phyloP scores from a whole-genome alignment of 1,139 yeast genomes.

The Candida dubliniensis region DNA sequence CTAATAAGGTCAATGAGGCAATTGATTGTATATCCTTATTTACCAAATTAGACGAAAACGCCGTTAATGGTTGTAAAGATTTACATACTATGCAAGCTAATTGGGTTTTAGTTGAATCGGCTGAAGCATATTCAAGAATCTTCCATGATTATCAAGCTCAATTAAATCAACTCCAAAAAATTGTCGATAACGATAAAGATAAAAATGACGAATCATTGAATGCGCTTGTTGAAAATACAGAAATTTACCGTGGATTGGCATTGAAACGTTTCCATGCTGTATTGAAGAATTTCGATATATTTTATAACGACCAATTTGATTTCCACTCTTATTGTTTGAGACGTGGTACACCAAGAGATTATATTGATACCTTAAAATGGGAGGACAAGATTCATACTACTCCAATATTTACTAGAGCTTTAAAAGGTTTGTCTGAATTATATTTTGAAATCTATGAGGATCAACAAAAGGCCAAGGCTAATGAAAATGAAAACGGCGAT shows the following conservation, averaged over 20 bases:
- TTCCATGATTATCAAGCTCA: slow-evolving; percentile 26
- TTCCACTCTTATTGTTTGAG: slow-evolving; percentile 93
- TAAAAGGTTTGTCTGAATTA: slow-evolving; percentile 62
- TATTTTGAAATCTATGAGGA: slow-evolving; percentile 49
- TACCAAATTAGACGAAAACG: slow-evolving; percentile 75
- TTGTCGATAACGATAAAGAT: slow-evolving; percentile 4
- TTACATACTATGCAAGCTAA: slow-evolving; percentile 88
- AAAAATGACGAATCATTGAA: slow-evolving; percentile 29
- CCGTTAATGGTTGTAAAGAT: slow-evolving; percentile 81
- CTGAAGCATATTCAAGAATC: slow-evolving; percentile 64
- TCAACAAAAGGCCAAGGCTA: slow-evolving; percentile 14
- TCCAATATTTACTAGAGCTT: slow-evolving; percentile 70
- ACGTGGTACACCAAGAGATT: slow-evolving; percentile 86
- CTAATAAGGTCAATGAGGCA: slow-evolving; percentile 77
- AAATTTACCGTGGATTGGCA: slow-evolving; percentile 64
- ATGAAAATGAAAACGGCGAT: too few relatives aligned
- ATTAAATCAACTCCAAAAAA: slow-evolving; percentile 15
- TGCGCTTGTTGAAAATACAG: slow-evolving; percentile 36
- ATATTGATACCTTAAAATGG: slow-evolving; percentile 76
- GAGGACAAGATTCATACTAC: slow-evolving; percentile 70
- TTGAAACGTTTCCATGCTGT: slow-evolving; percentile 76
- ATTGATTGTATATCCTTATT: slow-evolving; percentile 72
- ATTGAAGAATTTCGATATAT: slow-evolving; percentile 65
- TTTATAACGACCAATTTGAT: slow-evolving; percentile 83
- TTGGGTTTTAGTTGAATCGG: slow-evolving; percentile 86